Evolutionary conservation across 805 yeast species (phyloP), one percentile per base, ranked within the genome.

Genomic region (Candida sonorensis): DNA sequence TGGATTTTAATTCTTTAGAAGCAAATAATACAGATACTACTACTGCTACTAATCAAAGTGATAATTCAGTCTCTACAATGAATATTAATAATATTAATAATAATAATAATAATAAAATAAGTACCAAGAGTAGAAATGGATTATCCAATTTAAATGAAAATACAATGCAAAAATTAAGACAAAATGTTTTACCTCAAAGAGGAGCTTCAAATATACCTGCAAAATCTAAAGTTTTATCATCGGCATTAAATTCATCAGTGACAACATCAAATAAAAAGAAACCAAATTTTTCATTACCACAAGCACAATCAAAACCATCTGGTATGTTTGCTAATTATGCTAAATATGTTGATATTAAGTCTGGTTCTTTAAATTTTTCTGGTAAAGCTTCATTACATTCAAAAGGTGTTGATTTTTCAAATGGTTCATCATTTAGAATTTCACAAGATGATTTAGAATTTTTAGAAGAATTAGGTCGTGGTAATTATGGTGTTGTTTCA

Each of bases 401-500:
- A 0, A 76, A 83, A 42, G 98, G 98, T 29, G 80, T 92, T 30
- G 92, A 87, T 54, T 92, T 92, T 50, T 72, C 84, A 23, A 77
- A 83, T 30, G 98, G 98, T 1, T 74, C 88, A 2, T 78, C 87
- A 29, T 88, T 92, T 60, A 67, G 82, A 37, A 87, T 92, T 23
- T 79, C 92, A 3, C 69, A 87, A 34, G 94, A 86, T 45, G 95
- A 92, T 50, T 58, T 83, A 35, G 81, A 81, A 47, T 76, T 82
- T 42, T 66, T 85, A 36, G 94, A 81, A 31, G 97, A 90, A 57
- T 64, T 92, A 28, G 98, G 98, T 2, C 74, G 90, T 29, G 98
- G 98, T 8, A 92, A 92, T 60, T 92, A 92, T 57, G 98, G 98
- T 33, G 84, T 94, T 1, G 98, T 92, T 7, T 75, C 88, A 15